Evolutionary conservation across 306 rosid genomes (phyloP), one percentile per base, ranked within the genome.

Genomic region (Ziziphus jujuba): DNA sequence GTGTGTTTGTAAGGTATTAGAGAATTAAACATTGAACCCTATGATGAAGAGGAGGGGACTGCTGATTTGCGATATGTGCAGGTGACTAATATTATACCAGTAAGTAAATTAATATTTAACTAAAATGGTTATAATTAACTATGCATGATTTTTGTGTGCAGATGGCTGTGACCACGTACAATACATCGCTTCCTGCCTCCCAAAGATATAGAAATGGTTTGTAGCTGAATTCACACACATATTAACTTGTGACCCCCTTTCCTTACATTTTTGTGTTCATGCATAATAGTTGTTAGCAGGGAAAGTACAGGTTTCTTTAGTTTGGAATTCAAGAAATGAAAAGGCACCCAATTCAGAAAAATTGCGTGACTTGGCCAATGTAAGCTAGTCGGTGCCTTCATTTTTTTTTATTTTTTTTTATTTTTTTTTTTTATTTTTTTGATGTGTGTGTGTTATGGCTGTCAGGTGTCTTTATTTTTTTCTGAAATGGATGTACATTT

Each of bases 81-180:
- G 85, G 87, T 84, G 75, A 66, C 65, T n/a, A 1, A 22, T 15
- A 47, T 24, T 5, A 19, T 43, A 55, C 15, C 7, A 9, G 3
- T 35, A 48, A 13, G 11, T 35, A 25, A 49, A 56, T 54, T 10
- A 31, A 52, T 47, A 17, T 16, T 57, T 52, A 63, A 38, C 56
- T 52, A 35, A 45, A 36, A 57, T 33, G 52, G 15, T 68, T n/a
- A 35, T 58, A n/a, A 56, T 67, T 80, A 52, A 69, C 33, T 22
- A 16, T 16, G 9, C 19, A 13, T 23, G 56, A 40, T 36, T 69
- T 61, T 59, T 63, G 82, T 61, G 52, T 81, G 77, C 85, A 93
- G 98, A 86, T 93, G 97, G 98, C 98, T 2, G 98, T 93, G 80
- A 90, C 98, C 24, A 93, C 93, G 7, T 61, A 90, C 79, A 80